Conservation (phyloP, 441 rosid genomes). For the Jatropha multifida region DNA sequence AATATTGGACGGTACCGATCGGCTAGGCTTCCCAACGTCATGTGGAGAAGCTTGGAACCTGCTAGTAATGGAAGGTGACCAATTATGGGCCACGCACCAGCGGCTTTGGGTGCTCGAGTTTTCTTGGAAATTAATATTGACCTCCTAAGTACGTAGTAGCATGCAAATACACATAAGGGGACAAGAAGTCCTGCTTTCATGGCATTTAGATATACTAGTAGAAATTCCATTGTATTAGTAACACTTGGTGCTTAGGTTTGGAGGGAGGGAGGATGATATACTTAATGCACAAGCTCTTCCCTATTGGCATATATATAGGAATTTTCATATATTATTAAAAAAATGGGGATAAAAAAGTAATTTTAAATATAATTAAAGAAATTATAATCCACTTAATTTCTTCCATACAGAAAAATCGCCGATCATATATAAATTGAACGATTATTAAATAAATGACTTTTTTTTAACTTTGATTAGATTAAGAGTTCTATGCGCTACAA, state of each 20-base stretch:
- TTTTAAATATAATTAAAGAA: too few species aligned
- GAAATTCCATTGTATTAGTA: not conserved
- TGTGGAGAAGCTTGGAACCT: conserved; percentile 18
- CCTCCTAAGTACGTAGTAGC: not conserved
- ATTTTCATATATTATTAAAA: too few species aligned
- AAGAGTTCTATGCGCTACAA: too few species aligned
- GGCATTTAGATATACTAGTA: not conserved
- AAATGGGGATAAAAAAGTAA: too few species aligned
- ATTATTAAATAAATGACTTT: too few species aligned
- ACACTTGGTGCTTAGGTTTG: not conserved
- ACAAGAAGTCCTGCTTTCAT: not conserved
- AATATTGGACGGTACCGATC: conserved; percentile 28
- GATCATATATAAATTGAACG: too few species aligned
- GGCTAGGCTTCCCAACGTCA: conserved; percentile 18
- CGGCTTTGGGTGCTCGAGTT: not conserved
- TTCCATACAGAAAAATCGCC: too few species aligned
- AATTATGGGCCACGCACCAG: conserved; percentile 5
- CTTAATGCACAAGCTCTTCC: too few species aligned
- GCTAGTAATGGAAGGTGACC: conserved; percentile 31
- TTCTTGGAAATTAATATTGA: not conserved
- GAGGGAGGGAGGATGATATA: not conserved
- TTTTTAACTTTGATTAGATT: too few species aligned
- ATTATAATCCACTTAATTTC: too few species aligned
- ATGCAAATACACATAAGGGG: not conserved
- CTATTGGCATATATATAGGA: too few species aligned